phyloP scores from a whole-genome alignment of 2,329 filamentous ascomycete species.

The Chaetomium globosum region DNA sequence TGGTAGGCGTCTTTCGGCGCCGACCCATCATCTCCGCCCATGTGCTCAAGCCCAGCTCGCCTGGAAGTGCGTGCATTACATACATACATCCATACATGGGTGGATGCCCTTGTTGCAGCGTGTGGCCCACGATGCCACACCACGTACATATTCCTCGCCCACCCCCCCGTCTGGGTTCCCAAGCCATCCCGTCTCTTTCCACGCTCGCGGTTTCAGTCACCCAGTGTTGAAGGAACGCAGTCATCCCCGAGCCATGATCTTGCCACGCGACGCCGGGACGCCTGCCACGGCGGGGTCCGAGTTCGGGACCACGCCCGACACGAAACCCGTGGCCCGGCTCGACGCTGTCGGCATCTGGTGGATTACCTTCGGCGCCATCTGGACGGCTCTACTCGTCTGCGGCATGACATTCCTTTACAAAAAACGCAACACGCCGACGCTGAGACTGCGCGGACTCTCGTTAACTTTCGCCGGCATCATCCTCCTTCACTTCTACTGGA shows the following conservation, averaged over 20 bases:
- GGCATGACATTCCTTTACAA: slow-evolving; percentile 48
- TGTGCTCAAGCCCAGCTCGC: slow-evolving; percentile 2
- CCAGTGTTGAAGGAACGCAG: not conserved
- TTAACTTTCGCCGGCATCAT: slow-evolving; percentile 45
- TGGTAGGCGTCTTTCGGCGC: not conserved
- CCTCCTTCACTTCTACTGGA: slow-evolving; percentile 49
- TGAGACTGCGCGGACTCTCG: slow-evolving; percentile 44
- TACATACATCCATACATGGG: not conserved
- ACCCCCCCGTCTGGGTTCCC: not conserved
- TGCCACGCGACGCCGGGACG: slow-evolving; percentile 26
- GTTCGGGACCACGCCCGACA: slow-evolving; percentile 41
- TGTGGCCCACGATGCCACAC: not conserved
- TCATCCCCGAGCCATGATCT: slow-evolving; percentile 28
- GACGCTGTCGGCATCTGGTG: slow-evolving; percentile 49
- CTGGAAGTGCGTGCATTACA: not conserved
- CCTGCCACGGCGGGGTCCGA: slow-evolving; percentile 37
- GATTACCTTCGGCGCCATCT: slow-evolving; percentile 43
- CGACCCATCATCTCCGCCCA: slow-evolving; percentile 9
- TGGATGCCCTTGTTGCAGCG: not conserved
- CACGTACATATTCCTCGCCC: slow-evolving; percentile 8
- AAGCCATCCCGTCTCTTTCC: slow-evolving; percentile 16
- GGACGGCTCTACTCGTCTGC: slow-evolving; percentile 45
- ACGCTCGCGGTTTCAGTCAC: slow-evolving; percentile 10
- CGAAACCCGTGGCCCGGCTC: slow-evolving; percentile 41
- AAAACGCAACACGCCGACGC: slow-evolving; percentile 47